Evolutionary conservation across 2,329 filamentous ascomycete species (phyloP).

Genomic region (Botryotinia globosa): DNA sequence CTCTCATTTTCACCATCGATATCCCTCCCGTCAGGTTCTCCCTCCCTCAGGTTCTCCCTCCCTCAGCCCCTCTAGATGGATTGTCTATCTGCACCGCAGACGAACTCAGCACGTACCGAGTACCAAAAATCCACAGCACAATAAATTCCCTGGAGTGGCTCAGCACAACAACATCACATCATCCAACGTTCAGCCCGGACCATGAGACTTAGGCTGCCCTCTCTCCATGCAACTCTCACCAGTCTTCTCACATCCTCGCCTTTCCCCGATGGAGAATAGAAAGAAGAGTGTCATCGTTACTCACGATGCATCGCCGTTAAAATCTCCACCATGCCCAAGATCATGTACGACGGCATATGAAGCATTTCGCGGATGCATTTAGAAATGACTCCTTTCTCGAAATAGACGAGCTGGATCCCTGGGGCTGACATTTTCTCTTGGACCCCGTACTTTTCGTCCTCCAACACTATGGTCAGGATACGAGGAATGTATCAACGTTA

Average conservation of each 20-base stretch:
- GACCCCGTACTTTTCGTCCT: not conserved
- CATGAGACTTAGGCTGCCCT: conserved; percentile 7
- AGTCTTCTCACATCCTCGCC: not conserved
- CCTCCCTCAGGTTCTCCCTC: not conserved
- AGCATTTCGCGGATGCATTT: not conserved
- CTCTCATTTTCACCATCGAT: not conserved
- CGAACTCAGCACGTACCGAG: conserved; percentile 8
- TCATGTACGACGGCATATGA: conserved; percentile 19
- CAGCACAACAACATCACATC: conserved; percentile 12
- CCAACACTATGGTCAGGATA: not conserved
- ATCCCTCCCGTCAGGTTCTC: not conserved
- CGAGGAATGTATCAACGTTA: not conserved
- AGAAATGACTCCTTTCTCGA: not conserved
- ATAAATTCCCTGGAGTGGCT: conserved; percentile 10
- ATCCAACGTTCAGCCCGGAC: conserved; percentile 16
- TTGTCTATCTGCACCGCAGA: not conserved
- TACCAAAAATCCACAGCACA: not conserved
- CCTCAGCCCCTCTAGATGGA: not conserved
- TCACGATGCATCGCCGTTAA: not conserved
- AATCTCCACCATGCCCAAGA: conserved; percentile 13
- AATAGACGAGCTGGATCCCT: not conserved
- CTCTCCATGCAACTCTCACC: not conserved
- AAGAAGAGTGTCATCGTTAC: conserved; percentile 3
- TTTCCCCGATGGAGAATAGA: not conserved
- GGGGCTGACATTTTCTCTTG: conserved; percentile 1